Percentiles rank a stretch among this genome's conserved stretches.
These are phyloP conservation scores for Colletotrichum tamarilloi DNA, from an alignment of 2,329 filamentous ascomycete genomes.

Conservation along the genomic window DNA sequence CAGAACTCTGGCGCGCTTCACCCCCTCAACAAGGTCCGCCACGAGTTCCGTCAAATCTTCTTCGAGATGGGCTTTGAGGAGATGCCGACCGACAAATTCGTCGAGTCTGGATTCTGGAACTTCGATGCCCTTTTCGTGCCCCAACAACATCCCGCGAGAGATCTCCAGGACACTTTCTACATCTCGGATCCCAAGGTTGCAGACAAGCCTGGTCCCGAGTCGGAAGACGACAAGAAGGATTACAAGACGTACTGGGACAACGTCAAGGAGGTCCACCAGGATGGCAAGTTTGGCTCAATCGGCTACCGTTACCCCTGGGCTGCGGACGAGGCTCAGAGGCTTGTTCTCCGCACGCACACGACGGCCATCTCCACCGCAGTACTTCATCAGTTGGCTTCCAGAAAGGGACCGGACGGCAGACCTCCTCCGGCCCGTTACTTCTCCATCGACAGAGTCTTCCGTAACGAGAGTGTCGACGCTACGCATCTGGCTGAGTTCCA, in stretches of 20 bases:
- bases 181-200: conserved; percentile 88
- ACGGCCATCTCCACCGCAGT: conserved; percentile 92
- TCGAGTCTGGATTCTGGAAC: conserved; percentile 95
- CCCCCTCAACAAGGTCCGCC: conserved; percentile 91
- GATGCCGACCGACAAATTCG: conserved; percentile 94
- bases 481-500: conserved; percentile 99
- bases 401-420: conserved; percentile 77
- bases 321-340: conserved; percentile 83
- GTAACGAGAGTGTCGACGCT: conserved; percentile 96
- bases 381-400: conserved; percentile 87
- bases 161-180: conserved; percentile 98
- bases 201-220: conserved; percentile 71
- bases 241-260: conserved; percentile 91
- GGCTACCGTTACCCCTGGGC: conserved; percentile 97
- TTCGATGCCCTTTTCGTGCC: conserved; percentile 37
- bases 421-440: conserved; percentile 88
- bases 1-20: conserved; percentile 72
- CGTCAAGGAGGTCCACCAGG: conserved; percentile 86
- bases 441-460: conserved; percentile 98
- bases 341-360: conserved; percentile 96
- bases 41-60: conserved; percentile 97
- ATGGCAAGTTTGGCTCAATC: conserved; percentile 92
- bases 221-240: conserved; percentile 69
- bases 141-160: conserved; percentile 91
- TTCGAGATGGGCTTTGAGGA: conserved; percentile 99